Conservation (phyloP, 495 filamentous ascomycete species). For the Xanthoparmelia taractica region DNA sequence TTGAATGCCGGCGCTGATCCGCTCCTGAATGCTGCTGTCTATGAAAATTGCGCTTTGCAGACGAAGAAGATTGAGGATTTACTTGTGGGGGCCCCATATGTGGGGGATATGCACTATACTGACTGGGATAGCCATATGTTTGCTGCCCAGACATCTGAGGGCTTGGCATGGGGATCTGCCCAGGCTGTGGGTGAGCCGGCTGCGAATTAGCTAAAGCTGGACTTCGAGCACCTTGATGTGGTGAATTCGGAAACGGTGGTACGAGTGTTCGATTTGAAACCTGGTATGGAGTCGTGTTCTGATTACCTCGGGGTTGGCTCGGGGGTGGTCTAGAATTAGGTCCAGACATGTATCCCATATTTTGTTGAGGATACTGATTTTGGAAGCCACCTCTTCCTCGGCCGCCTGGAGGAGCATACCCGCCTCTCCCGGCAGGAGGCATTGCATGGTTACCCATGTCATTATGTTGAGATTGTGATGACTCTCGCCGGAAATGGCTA, state of each 20-base stretch:
- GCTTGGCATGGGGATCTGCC: constrained; percentile 49
- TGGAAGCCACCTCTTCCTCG: constrained; percentile 54
- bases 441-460: constrained; percentile 60
- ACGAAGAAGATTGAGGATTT: constrained; percentile 50
- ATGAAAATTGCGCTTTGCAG: constrained; percentile 30
- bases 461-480: constrained; percentile 69
- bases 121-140: constrained; percentile 37
- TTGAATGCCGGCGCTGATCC: constrained; percentile 27
- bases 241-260: constrained; percentile 53
- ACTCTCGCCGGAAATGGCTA: constrained; percentile 72
- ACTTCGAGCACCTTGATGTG: constrained; percentile 59
- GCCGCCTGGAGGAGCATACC: constrained; percentile 49
- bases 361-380: constrained; percentile 46
- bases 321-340: constrained; percentile 51
- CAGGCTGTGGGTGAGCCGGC: constrained; percentile 63
- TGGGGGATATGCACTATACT: constrained; percentile 51
- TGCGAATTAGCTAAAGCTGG: constrained; percentile 62
- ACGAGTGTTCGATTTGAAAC: constrained; percentile 43
- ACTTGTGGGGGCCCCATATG: constrained; percentile 60
- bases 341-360: constrained; percentile 57
- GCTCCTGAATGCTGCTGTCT: constrained; percentile 24
- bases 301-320: constrained; percentile 56
- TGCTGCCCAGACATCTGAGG: constrained; percentile 36
- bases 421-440: constrained; percentile 46
- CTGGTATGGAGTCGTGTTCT: constrained; percentile 60